Conservation (phyloP, 2,329 filamentous ascomycete genomes). For the Verticillium tricorpus region DNA sequence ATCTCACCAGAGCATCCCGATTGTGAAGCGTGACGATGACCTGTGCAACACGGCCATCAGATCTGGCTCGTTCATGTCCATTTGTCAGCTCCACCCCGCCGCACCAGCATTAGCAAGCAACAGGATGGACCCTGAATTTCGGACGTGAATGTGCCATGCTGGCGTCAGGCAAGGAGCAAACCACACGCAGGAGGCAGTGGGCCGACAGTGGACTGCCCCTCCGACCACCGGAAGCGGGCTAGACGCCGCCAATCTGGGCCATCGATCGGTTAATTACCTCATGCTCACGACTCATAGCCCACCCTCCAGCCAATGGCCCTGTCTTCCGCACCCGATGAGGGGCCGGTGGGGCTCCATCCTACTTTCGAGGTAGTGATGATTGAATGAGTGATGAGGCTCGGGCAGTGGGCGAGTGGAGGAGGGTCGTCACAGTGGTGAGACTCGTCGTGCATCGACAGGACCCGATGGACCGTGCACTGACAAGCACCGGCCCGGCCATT, state of each 20-base stretch:
- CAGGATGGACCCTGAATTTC: background rate
- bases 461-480: background rate
- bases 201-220: background rate
- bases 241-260: background rate
- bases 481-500: background rate
- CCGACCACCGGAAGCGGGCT: background rate
- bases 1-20: background rate
- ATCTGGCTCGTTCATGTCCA: background rate
- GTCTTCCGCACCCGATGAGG: background rate
- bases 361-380: background rate
- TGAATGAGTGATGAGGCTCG: no score
- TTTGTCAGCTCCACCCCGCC: background rate
- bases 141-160: background rate
- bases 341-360: background rate
- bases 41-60: background rate
- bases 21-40: background rate
- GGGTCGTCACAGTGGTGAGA: background rate
- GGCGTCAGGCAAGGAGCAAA: background rate
- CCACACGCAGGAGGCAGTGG: background rate
- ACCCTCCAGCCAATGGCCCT: background rate
- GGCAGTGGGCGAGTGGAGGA: no score
- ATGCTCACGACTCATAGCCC: background rate
- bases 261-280: background rate
- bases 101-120: background rate
- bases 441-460: background rate